These are phyloP conservation scores for Naegleria gruberi DNA, from an alignment of 208 protist genomes.

Conservation along the genomic window DNA sequence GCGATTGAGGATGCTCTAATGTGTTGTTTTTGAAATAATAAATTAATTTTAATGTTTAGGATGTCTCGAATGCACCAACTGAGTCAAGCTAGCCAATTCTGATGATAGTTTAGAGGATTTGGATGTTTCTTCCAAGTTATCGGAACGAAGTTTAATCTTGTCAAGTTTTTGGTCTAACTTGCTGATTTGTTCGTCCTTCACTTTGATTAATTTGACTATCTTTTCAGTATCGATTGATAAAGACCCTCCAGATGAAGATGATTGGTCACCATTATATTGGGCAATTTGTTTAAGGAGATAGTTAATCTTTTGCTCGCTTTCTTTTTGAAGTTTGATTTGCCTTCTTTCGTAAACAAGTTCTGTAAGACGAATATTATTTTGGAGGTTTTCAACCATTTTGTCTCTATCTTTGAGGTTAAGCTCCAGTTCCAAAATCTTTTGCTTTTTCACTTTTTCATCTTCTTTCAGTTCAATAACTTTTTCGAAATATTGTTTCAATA, in stretches of 20 bases:
- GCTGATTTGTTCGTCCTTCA: conserved; percentile 19
- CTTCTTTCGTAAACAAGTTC: conserved; percentile 15
- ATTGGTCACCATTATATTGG: background rate
- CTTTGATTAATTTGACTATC: background rate
- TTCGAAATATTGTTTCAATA: conserved; percentile 23
- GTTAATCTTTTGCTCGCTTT: background rate
- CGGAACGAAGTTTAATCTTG: background rate
- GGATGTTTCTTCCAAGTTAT: background rate
- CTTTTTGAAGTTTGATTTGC: background rate
- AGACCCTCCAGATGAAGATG: no score
- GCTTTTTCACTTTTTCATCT: background rate
- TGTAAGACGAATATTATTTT: background rate
- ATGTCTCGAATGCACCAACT: background rate
- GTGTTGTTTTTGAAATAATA: no score
- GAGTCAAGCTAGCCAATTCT: background rate
- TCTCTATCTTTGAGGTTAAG: background rate
- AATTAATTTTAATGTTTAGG: background rate
- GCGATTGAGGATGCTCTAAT: no score
- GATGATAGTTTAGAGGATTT: background rate
- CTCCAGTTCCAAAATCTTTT: background rate
- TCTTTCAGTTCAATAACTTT: conserved; percentile 23
- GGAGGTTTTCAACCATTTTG: conserved; percentile 2
- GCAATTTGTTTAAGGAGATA: background rate
- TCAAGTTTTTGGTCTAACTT: background rate
- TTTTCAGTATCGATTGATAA: background rate